Evolutionary conservation across 2,329 filamentous ascomycete species (phyloP).

Genomic region (Aphanoascus verrucosus): DNA sequence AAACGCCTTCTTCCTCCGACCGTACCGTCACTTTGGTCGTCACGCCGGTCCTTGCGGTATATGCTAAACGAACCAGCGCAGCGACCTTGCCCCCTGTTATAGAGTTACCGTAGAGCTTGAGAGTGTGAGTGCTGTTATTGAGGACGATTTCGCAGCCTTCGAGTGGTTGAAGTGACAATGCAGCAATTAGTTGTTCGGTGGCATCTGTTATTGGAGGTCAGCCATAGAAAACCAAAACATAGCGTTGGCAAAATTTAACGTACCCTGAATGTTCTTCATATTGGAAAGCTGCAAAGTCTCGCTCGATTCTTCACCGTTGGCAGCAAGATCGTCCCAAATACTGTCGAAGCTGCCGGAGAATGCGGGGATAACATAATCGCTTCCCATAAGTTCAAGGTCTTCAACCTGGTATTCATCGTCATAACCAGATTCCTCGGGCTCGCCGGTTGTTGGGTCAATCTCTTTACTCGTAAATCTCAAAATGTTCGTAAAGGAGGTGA

Average conservation of each 20-base stretch:
- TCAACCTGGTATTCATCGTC: constrained; percentile 97
- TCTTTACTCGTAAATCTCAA: constrained; percentile 98
- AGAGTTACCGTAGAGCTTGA: constrained; percentile 94
- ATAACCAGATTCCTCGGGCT: constrained; percentile 85
- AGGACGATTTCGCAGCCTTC: constrained; percentile 88
- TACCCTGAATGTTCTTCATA: constrained; percentile 87
- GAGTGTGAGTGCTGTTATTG: constrained; percentile 79
- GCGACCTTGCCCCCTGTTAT: constrained; percentile 82
- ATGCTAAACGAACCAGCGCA: constrained; percentile 83
- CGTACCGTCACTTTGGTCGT: constrained; percentile 91
- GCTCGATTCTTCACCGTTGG: constrained; percentile 76
- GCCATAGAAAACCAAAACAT: not conserved
- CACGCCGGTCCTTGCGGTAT: constrained; percentile 80
- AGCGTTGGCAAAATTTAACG: not conserved
- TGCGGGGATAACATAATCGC: constrained; percentile 85
- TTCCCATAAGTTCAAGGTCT: constrained; percentile 79
- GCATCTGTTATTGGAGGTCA: constrained; percentile 53
- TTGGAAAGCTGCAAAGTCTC: constrained; percentile 82
- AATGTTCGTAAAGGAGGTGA: constrained; percentile 76
- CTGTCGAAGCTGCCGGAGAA: constrained; percentile 94
- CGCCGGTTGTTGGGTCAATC: constrained; percentile 85
- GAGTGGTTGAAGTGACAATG: constrained; percentile 80
- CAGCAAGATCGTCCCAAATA: constrained; percentile 86
- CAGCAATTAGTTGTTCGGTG: constrained; percentile 77
- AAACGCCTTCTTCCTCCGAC: constrained; percentile 86